Conservation (phyloP, 768 basidiomycete genomes). For the Butyriboletus loyo region DNA sequence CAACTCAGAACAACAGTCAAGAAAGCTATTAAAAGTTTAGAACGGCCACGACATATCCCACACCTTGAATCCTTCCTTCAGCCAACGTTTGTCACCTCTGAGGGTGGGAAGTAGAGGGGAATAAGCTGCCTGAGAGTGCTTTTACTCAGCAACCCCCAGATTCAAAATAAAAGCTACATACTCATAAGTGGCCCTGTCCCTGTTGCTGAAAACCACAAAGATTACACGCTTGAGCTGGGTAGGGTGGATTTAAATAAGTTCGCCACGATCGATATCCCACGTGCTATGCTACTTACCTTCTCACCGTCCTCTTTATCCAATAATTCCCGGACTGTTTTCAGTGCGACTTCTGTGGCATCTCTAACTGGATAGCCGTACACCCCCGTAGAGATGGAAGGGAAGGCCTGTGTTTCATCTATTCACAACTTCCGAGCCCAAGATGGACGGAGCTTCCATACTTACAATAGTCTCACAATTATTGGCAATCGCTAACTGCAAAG, state of each 20-base stretch:
- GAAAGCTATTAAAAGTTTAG: not conserved
- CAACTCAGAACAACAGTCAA: not conserved
- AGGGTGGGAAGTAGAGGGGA: conserved; percentile 60
- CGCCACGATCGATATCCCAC: not conserved
- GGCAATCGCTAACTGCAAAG: conserved; percentile 59
- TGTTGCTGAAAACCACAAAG: conserved; percentile 68
- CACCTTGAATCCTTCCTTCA: not conserved
- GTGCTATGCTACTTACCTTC: conserved; percentile 38
- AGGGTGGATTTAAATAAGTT: not conserved
- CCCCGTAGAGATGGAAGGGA: conserved; percentile 77
- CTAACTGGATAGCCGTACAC: conserved; percentile 75
- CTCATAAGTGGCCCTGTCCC: conserved; percentile 64
- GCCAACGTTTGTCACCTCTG: not conserved
- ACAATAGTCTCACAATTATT: conserved; percentile 66
- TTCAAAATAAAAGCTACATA: conserved; percentile 34
- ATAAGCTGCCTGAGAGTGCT: conserved; percentile 40
- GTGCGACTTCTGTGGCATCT: conserved; percentile 69
- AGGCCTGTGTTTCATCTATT: conserved; percentile 49
- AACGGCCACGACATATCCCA: not conserved
- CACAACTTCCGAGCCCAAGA: not conserved
- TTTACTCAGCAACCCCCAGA: not conserved
- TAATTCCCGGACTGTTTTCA: conserved; percentile 54
- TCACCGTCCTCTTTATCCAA: conserved; percentile 49
- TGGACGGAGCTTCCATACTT: conserved; percentile 2
- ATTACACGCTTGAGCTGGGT: conserved; percentile 64